A percentile compares a stretch with the other conserved stretches of the same genome.
phyloP scores from a whole-genome alignment of 129 eudicot genomes.

The Flaveria sonorensis region DNA sequence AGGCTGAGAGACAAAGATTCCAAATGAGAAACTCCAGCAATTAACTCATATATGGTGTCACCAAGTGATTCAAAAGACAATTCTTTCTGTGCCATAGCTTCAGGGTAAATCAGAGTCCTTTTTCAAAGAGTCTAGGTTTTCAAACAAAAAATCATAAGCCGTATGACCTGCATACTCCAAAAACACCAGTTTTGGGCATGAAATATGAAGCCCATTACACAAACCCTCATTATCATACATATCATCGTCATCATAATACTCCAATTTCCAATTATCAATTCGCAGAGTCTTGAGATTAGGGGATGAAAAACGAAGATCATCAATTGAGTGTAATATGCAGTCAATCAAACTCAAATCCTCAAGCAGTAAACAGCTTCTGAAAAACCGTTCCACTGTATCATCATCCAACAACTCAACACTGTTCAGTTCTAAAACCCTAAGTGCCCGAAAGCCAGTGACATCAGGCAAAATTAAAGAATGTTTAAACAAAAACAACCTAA shows the following conservation, averaged over 20 bases:
- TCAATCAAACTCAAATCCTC: constrained; percentile 32
- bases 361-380: constrained; percentile 10
- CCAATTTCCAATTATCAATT: constrained; percentile 8
- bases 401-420: background rate
- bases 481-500: background rate
- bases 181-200: constrained; percentile 17
- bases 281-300: constrained; percentile 26
- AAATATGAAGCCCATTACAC: background rate
- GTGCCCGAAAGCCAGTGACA: constrained; percentile 12
- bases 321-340: background rate
- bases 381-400: background rate
- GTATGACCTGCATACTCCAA: constrained; percentile 1
- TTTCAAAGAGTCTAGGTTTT: constrained; percentile 12
- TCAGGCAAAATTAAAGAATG: constrained; percentile 1
- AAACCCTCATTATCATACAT: background rate
- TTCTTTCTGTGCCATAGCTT: background rate
- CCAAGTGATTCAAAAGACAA: background rate
- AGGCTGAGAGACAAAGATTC: constrained; percentile 21
- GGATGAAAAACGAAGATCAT: constrained; percentile 9
- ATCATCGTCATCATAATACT: background rate
- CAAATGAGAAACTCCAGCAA: constrained; percentile 22
- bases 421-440: constrained; percentile 26
- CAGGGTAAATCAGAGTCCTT: constrained; percentile 23
- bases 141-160: background rate
- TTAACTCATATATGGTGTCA: constrained; percentile 1